Evolutionary conservation across 495 filamentous ascomycete genomes (phyloP), one percentile per base, ranked within the genome.

Genomic region (Cercophora scortea): DNA sequence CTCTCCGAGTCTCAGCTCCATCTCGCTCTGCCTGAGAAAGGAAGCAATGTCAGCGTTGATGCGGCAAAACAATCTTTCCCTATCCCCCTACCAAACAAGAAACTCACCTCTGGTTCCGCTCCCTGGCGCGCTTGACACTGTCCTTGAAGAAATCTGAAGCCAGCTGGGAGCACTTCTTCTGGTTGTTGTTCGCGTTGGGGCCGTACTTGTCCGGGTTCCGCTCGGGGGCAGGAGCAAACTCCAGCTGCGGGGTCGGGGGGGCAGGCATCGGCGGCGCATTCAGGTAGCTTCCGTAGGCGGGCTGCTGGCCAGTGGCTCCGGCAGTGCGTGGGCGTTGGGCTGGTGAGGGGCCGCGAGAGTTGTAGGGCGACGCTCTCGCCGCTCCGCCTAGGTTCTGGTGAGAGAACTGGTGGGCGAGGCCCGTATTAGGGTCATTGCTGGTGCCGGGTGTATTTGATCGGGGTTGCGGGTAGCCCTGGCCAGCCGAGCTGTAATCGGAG

Each of bases 141-240:
- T 96, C 89, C 72, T 91, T 87, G 80, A 96, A 96, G 75, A 96
- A 96, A 52, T 88, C 83, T 49, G 83, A 85, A 45, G 91, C 89
- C 57, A 90, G 63, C 65, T 85, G 84, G 19, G 82, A 82, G 59
- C 84, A 84, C 69, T 86, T 88, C 71, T 85, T 87, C 59, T 88
- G 78, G 66, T 90, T 88, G 61, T 83, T 83, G 53, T 79, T 75
- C 25, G 71, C 65, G 54, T 71, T 70, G 15, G 67, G 60, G 17
- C 85, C 86, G 57, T 84, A 93, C 59, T 85, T 83, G 56, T 92
- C 84, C 0, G 85, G 83, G 62, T 85, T 87, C 42, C 87, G 76
- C 68, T 91, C 83, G 6, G 82, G 87, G 17, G 79, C 77, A 16
- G 72, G 67, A 43, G 78, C 74, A 50, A 84, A 78, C 50, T 82